These are phyloP conservation scores for Penicillium cataractarum DNA, from an alignment of 495 filamentous ascomycete species.

Conservation along the genomic window DNA sequence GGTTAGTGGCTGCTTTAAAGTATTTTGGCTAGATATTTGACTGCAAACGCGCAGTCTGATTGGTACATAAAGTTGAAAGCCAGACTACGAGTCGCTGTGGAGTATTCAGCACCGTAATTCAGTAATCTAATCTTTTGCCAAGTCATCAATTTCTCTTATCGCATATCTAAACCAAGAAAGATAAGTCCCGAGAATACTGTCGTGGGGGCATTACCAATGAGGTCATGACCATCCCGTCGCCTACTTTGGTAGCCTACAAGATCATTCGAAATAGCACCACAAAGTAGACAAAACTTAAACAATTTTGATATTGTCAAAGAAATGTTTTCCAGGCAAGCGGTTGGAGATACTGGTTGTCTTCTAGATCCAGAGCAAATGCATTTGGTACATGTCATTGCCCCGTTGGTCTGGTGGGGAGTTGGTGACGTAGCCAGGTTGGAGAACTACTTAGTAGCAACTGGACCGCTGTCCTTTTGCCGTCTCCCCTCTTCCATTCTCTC, in stretches of 20 bases:
- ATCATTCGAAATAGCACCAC: neutral
- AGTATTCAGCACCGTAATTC: neutral
- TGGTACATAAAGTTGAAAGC: neutral
- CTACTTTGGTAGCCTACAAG: neutral
- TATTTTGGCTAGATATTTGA: too few species aligned
- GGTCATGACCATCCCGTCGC: neutral
- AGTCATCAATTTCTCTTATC: neutral
- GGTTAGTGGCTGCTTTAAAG: too few species aligned
- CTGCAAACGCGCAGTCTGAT: neutral
- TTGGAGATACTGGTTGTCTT: neutral
- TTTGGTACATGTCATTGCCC: neutral
- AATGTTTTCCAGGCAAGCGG: neutral
- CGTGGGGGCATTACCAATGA: neutral
- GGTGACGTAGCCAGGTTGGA: slow-evolving; percentile 8
- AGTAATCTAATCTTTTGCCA: neutral
- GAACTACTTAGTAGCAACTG: neutral
- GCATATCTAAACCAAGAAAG: neutral
- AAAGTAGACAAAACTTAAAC: neutral
- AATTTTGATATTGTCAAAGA: neutral
- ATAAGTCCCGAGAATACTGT: neutral
- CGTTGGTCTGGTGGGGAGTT: neutral
- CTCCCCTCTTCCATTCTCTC: neutral
- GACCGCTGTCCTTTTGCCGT: neutral
- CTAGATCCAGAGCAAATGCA: neutral
- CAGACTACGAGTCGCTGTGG: too few species aligned